A percentile compares a stretch with the other conserved stretches of the same genome.
These are phyloP conservation scores for Rubus idaeus DNA, from an alignment of 306 rosid genomes.

Conservation along the genomic window DNA sequence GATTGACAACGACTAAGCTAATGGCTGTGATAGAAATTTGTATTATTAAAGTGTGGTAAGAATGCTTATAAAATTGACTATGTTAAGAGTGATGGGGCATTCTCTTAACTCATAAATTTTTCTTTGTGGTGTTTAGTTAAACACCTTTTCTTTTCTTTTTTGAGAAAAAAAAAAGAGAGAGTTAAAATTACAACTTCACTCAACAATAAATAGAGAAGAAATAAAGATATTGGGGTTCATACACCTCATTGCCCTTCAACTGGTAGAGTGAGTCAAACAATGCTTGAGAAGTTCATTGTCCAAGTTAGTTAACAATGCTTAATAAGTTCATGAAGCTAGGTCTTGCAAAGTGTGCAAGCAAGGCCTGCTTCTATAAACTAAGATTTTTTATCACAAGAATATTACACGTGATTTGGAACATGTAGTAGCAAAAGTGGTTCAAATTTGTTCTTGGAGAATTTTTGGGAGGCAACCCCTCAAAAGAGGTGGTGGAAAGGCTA, in stretches of 20 bases:
- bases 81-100: too few relatives aligned
- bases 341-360: conserved; percentile 15
- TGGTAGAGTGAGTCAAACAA: neutral
- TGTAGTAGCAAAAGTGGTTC: conserved; percentile 23
- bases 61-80: too few relatives aligned
- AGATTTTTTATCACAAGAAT: conserved; percentile 18
- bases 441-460: conserved; percentile 24
- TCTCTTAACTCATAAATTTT: too few relatives aligned
- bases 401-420: conserved; percentile 35
- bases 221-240: too few relatives aligned
- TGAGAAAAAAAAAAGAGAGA: too few relatives aligned
- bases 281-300: neutral
- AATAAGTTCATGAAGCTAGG: conserved; percentile 6
- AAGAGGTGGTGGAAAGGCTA: conserved; percentile 25
- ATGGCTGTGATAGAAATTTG: too few relatives aligned
- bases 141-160: too few relatives aligned
- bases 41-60: too few relatives aligned
- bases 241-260: neutral
- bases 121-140: too few relatives aligned
- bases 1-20: too few relatives aligned
- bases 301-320: neutral
- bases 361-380: conserved; percentile 22
- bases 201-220: too few relatives aligned
- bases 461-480: conserved; percentile 36
- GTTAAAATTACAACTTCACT: too few relatives aligned